These are phyloP conservation scores for Salix caprea DNA, from an alignment of 345 rosid species.

Conservation along the genomic window DNA sequence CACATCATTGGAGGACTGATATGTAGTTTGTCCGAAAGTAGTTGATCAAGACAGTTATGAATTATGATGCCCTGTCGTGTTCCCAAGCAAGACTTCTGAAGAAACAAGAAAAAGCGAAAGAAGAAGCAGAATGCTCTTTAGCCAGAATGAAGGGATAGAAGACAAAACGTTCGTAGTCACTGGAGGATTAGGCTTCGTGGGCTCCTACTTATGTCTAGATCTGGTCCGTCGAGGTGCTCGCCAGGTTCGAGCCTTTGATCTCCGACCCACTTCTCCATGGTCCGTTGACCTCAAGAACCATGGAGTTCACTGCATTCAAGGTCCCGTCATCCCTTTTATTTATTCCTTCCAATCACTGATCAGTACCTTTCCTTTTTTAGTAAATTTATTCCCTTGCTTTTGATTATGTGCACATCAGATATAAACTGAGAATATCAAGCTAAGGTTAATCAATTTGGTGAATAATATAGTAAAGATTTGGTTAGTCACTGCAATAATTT, in stretches of 20 bases:
- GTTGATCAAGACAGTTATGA: neutral
- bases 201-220: slow-evolving; percentile 78
- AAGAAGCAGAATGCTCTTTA: slow-evolving; percentile 52
- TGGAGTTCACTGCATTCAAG: slow-evolving; percentile 71
- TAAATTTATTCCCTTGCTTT: no score
- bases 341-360: no score
- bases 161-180: slow-evolving; percentile 68
- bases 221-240: slow-evolving; percentile 80
- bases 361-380: no score
- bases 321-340: slow-evolving; percentile 14
- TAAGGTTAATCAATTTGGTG: no score
- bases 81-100: neutral
- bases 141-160: slow-evolving; percentile 91
- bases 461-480: no score
- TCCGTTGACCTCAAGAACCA: slow-evolving; percentile 39
- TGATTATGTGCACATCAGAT: no score
- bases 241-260: slow-evolving; percentile 74
- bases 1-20: neutral
- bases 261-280: slow-evolving; percentile 63
- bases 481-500: neutral
- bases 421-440: no score
- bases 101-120: neutral
- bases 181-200: slow-evolving; percentile 80
- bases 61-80: neutral
- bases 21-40: neutral